A percentile compares a stretch with the other conserved stretches of the same genome.
Conservation (phyloP, 2,329 filamentous ascomycete genomes). For the Trichoderma semiorbis region DNA sequence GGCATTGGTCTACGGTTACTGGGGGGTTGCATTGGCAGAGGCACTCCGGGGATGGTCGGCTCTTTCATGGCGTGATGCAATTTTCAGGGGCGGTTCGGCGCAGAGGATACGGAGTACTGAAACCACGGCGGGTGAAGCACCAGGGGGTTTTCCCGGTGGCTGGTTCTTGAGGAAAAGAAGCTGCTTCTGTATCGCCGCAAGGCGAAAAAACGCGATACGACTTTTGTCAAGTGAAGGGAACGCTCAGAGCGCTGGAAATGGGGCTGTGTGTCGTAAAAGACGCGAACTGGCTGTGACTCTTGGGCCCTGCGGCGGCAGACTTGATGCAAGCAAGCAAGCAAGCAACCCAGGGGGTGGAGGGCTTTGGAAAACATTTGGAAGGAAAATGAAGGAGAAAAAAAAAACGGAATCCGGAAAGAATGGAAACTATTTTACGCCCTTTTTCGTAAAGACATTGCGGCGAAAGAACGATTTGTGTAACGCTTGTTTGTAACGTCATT, state of each 20-base stretch:
- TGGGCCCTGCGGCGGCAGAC: not conserved
- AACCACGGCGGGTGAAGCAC: slow-evolving; percentile 18
- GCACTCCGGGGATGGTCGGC: slow-evolving; percentile 16
- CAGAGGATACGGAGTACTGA: slow-evolving; percentile 21
- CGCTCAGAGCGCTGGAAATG: slow-evolving; percentile 13
- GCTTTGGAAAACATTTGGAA: not conserved
- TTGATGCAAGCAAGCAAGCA: not conserved
- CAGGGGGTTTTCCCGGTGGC: slow-evolving; percentile 15
- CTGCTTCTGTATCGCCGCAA: slow-evolving; percentile 19
- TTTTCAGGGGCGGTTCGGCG: slow-evolving; percentile 20
- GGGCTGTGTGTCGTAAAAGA: not conserved
- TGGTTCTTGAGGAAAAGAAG: slow-evolving; percentile 19
- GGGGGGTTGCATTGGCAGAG: slow-evolving; percentile 17
- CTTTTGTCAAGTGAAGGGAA: slow-evolving; percentile 14
- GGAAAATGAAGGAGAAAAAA: slow-evolving; percentile 3
- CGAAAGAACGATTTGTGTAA: slow-evolving; percentile 18
- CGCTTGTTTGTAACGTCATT: slow-evolving; percentile 10
- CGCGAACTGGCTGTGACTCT: not conserved
- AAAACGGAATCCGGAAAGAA: not conserved
- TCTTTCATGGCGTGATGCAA: slow-evolving; percentile 21
- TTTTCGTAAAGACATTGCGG: not conserved
- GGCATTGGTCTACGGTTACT: slow-evolving; percentile 18
- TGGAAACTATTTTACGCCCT: not conserved
- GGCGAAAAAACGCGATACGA: slow-evolving; percentile 18
- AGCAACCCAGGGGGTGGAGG: not conserved